These are phyloP conservation scores for Gloeophyllum trabeum DNA, from an alignment of 768 basidiomycete genomes.

Conservation along the genomic window DNA sequence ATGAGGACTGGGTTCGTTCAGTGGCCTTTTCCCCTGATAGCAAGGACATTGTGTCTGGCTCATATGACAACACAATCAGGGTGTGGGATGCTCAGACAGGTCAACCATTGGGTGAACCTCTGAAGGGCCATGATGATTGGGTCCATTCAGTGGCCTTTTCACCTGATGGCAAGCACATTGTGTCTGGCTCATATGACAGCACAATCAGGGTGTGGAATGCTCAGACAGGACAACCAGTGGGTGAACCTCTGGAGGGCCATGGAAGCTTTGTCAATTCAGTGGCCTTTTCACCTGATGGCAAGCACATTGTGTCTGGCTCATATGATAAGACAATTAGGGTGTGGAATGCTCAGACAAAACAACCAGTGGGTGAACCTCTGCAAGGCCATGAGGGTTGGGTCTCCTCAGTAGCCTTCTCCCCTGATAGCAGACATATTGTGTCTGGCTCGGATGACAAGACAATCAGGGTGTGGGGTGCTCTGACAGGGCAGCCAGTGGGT, in stretches of 20 bases:
- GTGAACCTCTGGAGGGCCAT: conserved; percentile 3
- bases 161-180: background rate
- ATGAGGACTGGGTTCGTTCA: no score
- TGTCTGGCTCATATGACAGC: background rate
- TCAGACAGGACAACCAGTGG: background rate
- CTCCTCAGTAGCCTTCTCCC: background rate
- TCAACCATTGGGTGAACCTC: background rate
- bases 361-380: conserved; percentile 5
- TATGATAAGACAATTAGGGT: conserved; percentile 1
- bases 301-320: background rate
- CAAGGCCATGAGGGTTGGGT: conserved; percentile 6
- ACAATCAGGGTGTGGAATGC: background rate
- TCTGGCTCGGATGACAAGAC: background rate
- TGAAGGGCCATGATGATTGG: background rate
- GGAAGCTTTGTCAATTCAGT: background rate
- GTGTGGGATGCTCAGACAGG: background rate
- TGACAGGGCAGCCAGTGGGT: no score
- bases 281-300: background rate
- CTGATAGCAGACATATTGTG: background rate
- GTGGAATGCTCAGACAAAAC: conserved; percentile 7
- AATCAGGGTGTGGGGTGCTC: no score
- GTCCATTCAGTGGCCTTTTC: background rate
- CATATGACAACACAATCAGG: background rate
- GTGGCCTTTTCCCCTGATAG: no score
- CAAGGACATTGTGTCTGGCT: background rate